Evolutionary conservation across 1,284 basidiomycete species (phyloP).

Genomic region (Rhodotorula sp.): DNA sequence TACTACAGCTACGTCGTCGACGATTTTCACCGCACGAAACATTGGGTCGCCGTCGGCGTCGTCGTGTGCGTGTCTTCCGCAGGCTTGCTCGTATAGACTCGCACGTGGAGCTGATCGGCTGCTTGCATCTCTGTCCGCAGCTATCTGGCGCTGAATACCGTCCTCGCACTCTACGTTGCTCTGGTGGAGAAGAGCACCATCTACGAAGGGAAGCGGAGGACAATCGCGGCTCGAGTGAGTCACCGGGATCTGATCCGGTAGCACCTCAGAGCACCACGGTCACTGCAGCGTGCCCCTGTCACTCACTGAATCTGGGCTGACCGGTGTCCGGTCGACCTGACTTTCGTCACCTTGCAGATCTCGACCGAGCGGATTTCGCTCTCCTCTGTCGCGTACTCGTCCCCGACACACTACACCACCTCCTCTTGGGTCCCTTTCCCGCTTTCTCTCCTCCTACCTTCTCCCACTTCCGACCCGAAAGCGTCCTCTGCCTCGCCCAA

Average conservation of each 20-base stretch:
- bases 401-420: slow-evolving; percentile 43
- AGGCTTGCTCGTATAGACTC: neutral
- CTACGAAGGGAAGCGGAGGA: slow-evolving; percentile 77
- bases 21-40: slow-evolving; percentile 81
- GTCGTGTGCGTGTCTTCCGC: slow-evolving; percentile 48
- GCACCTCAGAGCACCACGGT: neutral
- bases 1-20: slow-evolving; percentile 69
- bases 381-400: slow-evolving; percentile 60
- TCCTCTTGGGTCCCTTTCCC: slow-evolving; percentile 29
- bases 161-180: slow-evolving; percentile 73
- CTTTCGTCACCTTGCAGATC: slow-evolving; percentile 56
- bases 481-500: slow-evolving; percentile 12
- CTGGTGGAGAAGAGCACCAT: slow-evolving; percentile 75
- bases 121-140: slow-evolving; percentile 51
- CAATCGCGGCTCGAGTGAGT: slow-evolving; percentile 71
- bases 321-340: neutral
- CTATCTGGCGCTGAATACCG: slow-evolving; percentile 66
- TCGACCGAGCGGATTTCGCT: slow-evolving; percentile 75
- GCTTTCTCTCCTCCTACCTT: slow-evolving; percentile 24
- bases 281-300: too few species aligned
- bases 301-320: too few species aligned
- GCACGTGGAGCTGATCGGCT: neutral
- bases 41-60: slow-evolving; percentile 71
- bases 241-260: neutral
- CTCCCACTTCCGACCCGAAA: slow-evolving; percentile 9